Conservation (phyloP, 2,329 filamentous ascomycete species). For the Colletotrichum chlorophyti region DNA sequence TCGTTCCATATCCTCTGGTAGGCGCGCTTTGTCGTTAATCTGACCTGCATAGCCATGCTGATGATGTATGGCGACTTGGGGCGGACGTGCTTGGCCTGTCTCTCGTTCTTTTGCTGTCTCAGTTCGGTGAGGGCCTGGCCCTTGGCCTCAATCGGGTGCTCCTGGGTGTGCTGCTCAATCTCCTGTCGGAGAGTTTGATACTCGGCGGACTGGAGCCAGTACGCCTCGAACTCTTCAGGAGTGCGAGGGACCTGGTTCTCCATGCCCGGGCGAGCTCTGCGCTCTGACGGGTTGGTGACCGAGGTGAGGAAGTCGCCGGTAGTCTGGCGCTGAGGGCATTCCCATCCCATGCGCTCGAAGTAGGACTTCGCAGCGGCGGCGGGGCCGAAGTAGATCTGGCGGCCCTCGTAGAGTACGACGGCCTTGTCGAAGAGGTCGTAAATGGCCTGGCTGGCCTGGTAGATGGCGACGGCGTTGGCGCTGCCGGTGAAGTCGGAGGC, state of each 20-base stretch:
- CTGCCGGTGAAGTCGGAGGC: conserved; percentile 69
- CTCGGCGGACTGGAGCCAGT: conserved; percentile 54
- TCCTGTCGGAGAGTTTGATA: conserved; percentile 50
- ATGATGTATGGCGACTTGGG: conserved; percentile 65
- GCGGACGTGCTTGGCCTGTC: conserved; percentile 60
- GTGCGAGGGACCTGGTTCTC: conserved; percentile 70
- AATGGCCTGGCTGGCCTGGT: conserved; percentile 73
- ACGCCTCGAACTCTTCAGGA: conserved; percentile 69
- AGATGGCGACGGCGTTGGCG: conserved; percentile 72
- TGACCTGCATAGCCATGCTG: conserved; percentile 59
- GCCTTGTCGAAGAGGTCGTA: conserved; percentile 80
- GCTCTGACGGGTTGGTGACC: conserved; percentile 69
- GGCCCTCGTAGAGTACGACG: conserved; percentile 76
- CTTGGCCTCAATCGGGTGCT: conserved; percentile 50
- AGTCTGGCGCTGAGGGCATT: conserved; percentile 71
- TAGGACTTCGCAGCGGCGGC: conserved; percentile 65
- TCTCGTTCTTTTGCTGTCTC: conserved; percentile 54
- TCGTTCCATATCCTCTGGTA: conserved; percentile 61
- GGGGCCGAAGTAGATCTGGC: conserved; percentile 78
- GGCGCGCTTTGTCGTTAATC: conserved; percentile 56
- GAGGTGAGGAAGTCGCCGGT: conserved; percentile 75
- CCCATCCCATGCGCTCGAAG: conserved; percentile 74
- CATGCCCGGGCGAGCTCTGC: conserved; percentile 61
- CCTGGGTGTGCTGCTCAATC: conserved; percentile 56
- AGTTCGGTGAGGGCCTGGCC: conserved; percentile 47